Evolutionary conservation across 225 moss, liverwort and hornwort species (phyloP), one percentile per base, ranked within the genome.

Genomic region (Sphagnum tenellum): DNA sequence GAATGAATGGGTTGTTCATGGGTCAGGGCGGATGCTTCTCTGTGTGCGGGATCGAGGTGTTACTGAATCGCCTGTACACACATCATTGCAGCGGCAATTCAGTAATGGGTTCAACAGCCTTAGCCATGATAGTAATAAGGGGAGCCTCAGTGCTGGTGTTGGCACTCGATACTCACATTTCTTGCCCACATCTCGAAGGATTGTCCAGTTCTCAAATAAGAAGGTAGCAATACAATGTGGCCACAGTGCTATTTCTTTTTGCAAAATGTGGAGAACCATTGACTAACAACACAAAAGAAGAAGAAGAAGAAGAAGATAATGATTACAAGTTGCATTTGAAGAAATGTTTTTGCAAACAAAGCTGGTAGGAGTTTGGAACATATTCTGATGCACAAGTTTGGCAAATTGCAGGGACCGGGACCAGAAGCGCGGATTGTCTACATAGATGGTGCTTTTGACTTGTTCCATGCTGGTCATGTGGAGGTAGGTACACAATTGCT

Each of bases 371-470:
- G 1, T 29, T 29, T 29, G 29, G 29, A 29, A 29, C 29, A 29
- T 29, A 29, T 29, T 29, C 29, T 29, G 29, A 29, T 29, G 29
- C 29, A 29, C 29, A 0, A 29, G 29, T 29, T 29, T 29, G 29
- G 29, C 29, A 29, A 29, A 29, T 29, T 29, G 29, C 74, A 83
- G 74, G 90, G 89, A 50, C 96, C 96, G 52, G 75, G 79, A 60
- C 87, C 84, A 47, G 77, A 92, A 75, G 90, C 92, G n/a, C 74
- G 77, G 44, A 96, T 96, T 75, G 72, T 96, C 45, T 96, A 96
- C 60, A 96, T 96, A 70, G 96, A 96, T 74, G 96, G 96, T 63
- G 92, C 96, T 46, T 96, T 92, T 69, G 96, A 96, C 78, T 76
- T 96, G 13, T 96, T 96, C 68, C 96, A 96, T 73, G 90, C 90